Evolutionary conservation across 139 green algal genomes (phyloP).

Genomic region (Haematococcus sp.): DNA sequence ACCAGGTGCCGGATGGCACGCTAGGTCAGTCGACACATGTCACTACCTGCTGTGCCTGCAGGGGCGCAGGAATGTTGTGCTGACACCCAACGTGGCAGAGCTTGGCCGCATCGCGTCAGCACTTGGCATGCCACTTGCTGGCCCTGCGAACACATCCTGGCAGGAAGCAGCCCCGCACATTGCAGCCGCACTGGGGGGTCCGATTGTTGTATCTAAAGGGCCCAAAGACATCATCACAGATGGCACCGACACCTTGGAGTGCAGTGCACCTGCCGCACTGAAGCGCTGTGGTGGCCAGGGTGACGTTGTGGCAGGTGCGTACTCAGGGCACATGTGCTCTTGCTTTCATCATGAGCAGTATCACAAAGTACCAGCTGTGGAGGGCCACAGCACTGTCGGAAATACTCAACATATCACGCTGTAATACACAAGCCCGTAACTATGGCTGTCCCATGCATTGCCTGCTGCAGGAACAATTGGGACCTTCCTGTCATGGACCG

Average conservation of each 20-base stretch:
- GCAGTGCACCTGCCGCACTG: conserved; percentile 21
- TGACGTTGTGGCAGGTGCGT: conserved; percentile 58
- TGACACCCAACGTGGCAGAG: conserved; percentile 62
- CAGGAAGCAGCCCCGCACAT: conserved; percentile 25
- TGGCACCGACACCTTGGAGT: conserved; percentile 12
- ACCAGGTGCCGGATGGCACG: too few species aligned
- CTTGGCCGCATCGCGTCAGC: conserved; percentile 36
- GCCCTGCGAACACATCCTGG: conserved; percentile 28
- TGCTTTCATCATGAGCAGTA: not conserved
- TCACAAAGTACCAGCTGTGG: too few species aligned
- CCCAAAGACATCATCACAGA: conserved; percentile 40
- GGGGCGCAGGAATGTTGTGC: conserved; percentile 31
- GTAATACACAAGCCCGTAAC: too few species aligned
- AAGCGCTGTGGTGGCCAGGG: conserved; percentile 66
- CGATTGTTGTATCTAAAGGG: conserved; percentile 52
- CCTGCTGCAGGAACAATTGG: conserved; percentile 18
- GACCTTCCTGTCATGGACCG: conserved; percentile 27
- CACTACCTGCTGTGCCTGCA: too few species aligned
- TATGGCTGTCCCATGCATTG: too few species aligned
- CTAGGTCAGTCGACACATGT: too few species aligned
- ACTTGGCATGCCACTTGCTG: conserved; percentile 28
- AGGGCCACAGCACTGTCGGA: too few species aligned
- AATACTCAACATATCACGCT: too few species aligned
- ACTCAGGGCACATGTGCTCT: not conserved
- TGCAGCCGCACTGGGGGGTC: conserved; percentile 35